Conservation (phyloP, 495 filamentous ascomycete species). For the Hypoxylon cercidicola region DNA sequence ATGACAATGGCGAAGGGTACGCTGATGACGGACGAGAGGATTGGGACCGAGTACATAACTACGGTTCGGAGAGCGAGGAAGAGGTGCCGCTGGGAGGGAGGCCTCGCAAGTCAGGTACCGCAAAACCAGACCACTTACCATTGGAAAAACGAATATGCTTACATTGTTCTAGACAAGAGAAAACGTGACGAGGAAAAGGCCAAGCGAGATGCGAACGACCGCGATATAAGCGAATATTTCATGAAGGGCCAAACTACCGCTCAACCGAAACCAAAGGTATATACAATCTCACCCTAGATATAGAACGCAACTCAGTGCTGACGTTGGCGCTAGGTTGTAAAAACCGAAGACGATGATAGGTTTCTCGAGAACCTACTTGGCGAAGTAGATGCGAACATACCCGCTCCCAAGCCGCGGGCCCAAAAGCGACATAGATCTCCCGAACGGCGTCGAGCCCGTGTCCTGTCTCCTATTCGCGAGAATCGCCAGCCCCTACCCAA, state of each 20-base stretch:
- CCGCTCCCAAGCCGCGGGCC: conserved; percentile 61
- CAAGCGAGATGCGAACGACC: conserved; percentile 85
- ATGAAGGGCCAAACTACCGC: conserved; percentile 73
- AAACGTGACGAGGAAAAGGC: conserved; percentile 91
- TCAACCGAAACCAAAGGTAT: conserved; percentile 83
- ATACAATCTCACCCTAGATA: neutral
- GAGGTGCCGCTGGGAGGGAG: conserved; percentile 71
- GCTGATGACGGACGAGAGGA: conserved; percentile 97
- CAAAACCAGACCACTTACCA: neutral
- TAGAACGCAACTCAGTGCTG: neutral
- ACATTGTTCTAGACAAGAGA: conserved; percentile 70
- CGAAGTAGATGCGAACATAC: conserved; percentile 86
- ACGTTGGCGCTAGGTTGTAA: conserved; percentile 52
- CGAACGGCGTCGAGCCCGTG: conserved; percentile 78
- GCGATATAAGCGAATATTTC: conserved; percentile 94
- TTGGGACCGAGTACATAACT: conserved; percentile 79
- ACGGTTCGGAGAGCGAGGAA: conserved; percentile 78
- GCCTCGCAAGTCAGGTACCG: conserved; percentile 57
- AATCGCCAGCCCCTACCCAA: conserved; percentile 55
- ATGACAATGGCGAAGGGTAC: conserved; percentile 93
- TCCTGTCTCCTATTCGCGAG: conserved; percentile 75
- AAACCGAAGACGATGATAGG: conserved; percentile 85
- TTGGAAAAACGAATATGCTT: conserved; percentile 19
- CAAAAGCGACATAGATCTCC: conserved; percentile 75
- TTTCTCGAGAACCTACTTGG: conserved; percentile 87